Evolutionary conservation across 2,329 filamentous ascomycete species (phyloP), one percentile per base, ranked within the genome.

Genomic region (Corynespora cassiicola): DNA sequence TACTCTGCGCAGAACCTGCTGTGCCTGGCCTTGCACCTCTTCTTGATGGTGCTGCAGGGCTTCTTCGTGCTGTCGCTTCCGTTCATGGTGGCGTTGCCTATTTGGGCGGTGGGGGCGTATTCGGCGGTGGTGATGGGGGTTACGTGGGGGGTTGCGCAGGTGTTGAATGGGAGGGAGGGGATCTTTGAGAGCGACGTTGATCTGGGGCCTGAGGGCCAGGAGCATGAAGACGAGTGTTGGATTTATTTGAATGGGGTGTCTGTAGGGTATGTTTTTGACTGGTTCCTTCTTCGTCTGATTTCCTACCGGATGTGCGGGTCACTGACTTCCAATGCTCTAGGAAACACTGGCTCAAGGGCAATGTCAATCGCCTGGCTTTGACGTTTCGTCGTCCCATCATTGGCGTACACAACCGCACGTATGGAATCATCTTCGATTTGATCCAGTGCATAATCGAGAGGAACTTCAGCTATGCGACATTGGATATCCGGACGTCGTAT

Each of bases 211-310:
- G 43, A 52, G 22, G 31, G 1, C 2, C 14, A 11, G 6, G 29
- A 37, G n/a, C 65, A 72, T 60, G 71, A 73, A 8, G 74, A 82
- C 35, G 87, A 91, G 68, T 79, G 84, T 55, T 92, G 88, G 88
- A 75, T 91, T n/a, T 91, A 87, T 59, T 66, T 91, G 34, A 91
- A 91, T 56, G 88, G 88, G 1, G 81, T 90, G 18, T 81, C 78
- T 7, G 77, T 77, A 21, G 79, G 78, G 80, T 84, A 67, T 42
- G 77, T 71, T 11, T n/a, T n/a, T n/a, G n/a, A n/a, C n/a, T n/a
- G n/a, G n/a, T 21, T 14, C 11, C 27, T 45, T 7, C 12, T 36
- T 15, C 18, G 7, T 14, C 29, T 5, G 28, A 17, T 17, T 6
- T n/a, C 21, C 6, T 15, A 20, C 19, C 3, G 4, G 31, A 25